phyloP scores from a whole-genome alignment of 345 rosid genomes.

The Capsella bursapastoris region DNA sequence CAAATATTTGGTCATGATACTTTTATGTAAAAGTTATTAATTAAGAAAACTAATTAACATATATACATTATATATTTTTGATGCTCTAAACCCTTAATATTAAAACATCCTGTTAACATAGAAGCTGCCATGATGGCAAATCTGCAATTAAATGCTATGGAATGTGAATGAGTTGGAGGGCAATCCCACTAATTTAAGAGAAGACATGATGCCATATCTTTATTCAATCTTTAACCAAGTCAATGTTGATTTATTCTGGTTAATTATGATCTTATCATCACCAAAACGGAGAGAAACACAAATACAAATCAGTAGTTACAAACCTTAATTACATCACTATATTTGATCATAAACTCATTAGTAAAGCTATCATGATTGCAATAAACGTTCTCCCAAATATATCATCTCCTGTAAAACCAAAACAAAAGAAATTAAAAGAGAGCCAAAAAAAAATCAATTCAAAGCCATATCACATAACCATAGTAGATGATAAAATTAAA shows the following conservation, averaged over 20 bases:
- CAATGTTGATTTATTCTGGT: background rate
- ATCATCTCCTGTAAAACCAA: background rate
- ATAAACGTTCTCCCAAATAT: background rate
- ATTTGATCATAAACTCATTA: conserved; percentile 5
- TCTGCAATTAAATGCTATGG: background rate
- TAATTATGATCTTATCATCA: background rate
- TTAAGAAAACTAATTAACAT: too few relatives aligned
- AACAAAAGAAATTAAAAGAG: background rate
- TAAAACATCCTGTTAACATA: too few relatives aligned
- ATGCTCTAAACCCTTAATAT: too few relatives aligned
- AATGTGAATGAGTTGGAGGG: background rate
- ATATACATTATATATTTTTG: too few relatives aligned
- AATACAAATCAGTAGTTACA: background rate
- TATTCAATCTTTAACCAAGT: background rate
- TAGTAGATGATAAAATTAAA: background rate
- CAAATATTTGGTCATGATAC: too few relatives aligned
- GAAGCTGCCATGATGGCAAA: too few relatives aligned
- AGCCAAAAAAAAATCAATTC: background rate
- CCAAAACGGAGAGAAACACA: background rate
- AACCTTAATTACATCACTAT: background rate
- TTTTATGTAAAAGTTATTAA: too few relatives aligned
- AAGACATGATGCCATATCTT: background rate
- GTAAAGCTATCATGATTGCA: background rate
- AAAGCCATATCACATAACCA: background rate
- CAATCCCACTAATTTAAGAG: background rate